Evolutionary conservation across 345 rosid genomes (phyloP).

Genomic region (Aquilaria yunnanensis): DNA sequence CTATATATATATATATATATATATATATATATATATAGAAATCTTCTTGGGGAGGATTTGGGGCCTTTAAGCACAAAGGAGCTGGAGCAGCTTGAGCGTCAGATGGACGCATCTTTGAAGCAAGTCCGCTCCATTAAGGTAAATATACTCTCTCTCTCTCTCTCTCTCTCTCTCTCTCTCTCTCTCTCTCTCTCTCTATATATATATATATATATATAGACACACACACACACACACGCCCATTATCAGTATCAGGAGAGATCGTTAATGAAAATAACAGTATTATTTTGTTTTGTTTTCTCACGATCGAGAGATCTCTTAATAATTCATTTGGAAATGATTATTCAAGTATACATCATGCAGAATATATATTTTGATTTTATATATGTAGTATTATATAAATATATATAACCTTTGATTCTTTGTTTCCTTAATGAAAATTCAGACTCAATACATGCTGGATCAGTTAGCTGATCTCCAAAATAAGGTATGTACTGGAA

Average conservation of each 20-base stretch:
- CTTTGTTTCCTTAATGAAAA: background rate
- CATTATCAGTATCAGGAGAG: too few relatives aligned
- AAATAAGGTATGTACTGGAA: constrained; percentile 43
- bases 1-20: constrained; percentile 15
- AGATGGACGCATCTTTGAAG: constrained; percentile 73
- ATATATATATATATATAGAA: constrained; percentile 32
- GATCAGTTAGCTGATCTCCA: constrained; percentile 95
- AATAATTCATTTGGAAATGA: too few relatives aligned
- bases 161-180: too few relatives aligned
- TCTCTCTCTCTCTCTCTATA: too few relatives aligned
- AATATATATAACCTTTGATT: background rate
- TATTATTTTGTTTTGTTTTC: too few relatives aligned
- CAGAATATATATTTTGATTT: too few relatives aligned
- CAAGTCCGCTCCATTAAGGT: constrained; percentile 93
- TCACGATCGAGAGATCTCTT: too few relatives aligned
- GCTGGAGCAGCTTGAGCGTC: constrained; percentile 95
- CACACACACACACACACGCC: too few relatives aligned
- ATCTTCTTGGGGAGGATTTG: constrained; percentile 94
- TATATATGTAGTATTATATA: too few relatives aligned
- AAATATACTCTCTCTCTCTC: background rate
- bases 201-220: too few relatives aligned
- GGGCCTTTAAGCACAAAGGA: constrained; percentile 89
- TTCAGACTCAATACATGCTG: constrained; percentile 87
- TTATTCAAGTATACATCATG: too few relatives aligned
- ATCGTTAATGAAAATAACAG: too few relatives aligned